phyloP scores from a whole-genome alignment of 176 grass and related monocot species.

The Secale cereale region DNA sequence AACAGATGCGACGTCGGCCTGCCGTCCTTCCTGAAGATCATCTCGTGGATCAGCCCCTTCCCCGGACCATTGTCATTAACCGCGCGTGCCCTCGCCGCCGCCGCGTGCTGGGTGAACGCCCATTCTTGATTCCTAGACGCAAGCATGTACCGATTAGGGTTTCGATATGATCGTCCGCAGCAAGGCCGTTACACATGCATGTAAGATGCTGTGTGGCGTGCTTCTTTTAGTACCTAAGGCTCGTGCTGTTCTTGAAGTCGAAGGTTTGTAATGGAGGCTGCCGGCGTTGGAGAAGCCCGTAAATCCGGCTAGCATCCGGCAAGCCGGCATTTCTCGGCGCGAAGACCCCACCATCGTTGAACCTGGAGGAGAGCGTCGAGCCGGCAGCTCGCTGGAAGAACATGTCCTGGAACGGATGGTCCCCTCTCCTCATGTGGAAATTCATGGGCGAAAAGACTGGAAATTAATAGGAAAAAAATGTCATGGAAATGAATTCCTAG shows the following conservation, averaged over 20 bases:
- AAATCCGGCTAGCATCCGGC: slow-evolving; percentile 41
- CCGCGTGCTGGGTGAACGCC: slow-evolving; percentile 49
- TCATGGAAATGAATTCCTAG: slow-evolving; percentile 16
- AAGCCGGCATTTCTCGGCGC: slow-evolving; percentile 26
- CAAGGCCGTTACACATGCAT: neutral
- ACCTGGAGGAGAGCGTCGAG: slow-evolving; percentile 27
- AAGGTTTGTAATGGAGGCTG: slow-evolving; percentile 48
- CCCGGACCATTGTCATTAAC: slow-evolving; percentile 30
- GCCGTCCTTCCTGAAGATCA: slow-evolving; percentile 60
- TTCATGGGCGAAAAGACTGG: slow-evolving; percentile 84
- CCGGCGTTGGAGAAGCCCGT: slow-evolving; percentile 39
- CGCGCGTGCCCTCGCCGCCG: slow-evolving; percentile 2
- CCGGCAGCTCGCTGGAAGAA: slow-evolving; percentile 54
- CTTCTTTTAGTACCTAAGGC: slow-evolving; percentile 53
- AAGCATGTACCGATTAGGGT: slow-evolving; percentile 31
- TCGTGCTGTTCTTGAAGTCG: slow-evolving; percentile 54
- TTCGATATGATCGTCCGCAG: neutral
- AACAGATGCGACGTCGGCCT: slow-evolving; percentile 50
- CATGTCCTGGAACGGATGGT: slow-evolving; percentile 65
- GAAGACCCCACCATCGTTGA: slow-evolving; percentile 40
- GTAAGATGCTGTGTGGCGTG: neutral
- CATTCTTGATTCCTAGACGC: slow-evolving; percentile 59
- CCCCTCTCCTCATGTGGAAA: slow-evolving; percentile 79
- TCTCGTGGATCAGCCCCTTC: slow-evolving; percentile 72
- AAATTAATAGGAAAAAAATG: neutral